A percentile compares a stretch with the other conserved stretches of the same genome.
Evolutionary conservation across 768 basidiomycete species (phyloP).

Genomic region (Solioccasus polychromus): DNA sequence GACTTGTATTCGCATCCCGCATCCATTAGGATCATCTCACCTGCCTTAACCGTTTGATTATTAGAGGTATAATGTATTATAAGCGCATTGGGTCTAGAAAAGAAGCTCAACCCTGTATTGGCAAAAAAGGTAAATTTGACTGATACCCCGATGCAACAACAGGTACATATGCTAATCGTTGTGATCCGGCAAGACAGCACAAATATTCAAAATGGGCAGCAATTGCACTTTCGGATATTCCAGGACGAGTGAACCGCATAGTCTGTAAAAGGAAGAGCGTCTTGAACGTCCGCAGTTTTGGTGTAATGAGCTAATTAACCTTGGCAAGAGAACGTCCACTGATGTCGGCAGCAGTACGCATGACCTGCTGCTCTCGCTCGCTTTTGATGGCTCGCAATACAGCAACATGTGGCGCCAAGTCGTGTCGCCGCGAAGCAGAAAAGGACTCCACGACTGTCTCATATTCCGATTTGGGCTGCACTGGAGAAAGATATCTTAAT

Average conservation of each 20-base stretch:
- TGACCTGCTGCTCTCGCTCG: constrained; percentile 66
- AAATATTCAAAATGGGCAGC: constrained; percentile 90
- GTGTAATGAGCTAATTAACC: constrained; percentile 38
- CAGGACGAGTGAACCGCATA: constrained; percentile 71
- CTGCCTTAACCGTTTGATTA: constrained; percentile 66
- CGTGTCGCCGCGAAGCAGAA: constrained; percentile 42
- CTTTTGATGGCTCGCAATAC: constrained; percentile 79
- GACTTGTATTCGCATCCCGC: constrained; percentile 93
- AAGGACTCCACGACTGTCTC: constrained; percentile 57
- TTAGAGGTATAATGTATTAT: constrained; percentile 96
- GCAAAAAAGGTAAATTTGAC: background rate
- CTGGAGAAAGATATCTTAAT: constrained; percentile 46
- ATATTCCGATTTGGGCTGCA: constrained; percentile 39
- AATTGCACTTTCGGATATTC: constrained; percentile 55
- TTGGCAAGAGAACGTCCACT: constrained; percentile 82
- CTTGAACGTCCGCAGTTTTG: background rate
- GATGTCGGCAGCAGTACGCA: constrained; percentile 86
- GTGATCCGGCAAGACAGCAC: constrained; percentile 74
- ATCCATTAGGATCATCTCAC: constrained; percentile 82
- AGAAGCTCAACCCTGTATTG: background rate
- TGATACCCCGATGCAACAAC: constrained; percentile 90
- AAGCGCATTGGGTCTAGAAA: constrained; percentile 74
- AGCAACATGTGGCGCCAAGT: constrained; percentile 68
- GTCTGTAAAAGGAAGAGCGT: constrained; percentile 44
- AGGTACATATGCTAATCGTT: constrained; percentile 94